These are phyloP conservation scores for Spathaspora girioi DNA, from an alignment of 805 yeast genomes.

Conservation along the genomic window DNA sequence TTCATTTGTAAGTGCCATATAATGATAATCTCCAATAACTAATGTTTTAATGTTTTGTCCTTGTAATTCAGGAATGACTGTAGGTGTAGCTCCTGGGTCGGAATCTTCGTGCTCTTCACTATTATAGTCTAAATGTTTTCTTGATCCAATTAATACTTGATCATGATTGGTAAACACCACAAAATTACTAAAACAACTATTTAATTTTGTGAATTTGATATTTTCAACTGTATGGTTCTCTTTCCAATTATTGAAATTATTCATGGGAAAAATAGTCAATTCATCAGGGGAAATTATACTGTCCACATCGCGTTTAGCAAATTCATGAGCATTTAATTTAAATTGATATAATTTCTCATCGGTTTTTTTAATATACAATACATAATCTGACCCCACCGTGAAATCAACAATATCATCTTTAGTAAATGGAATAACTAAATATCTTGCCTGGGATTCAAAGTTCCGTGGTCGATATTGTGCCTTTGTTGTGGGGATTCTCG, in stretches of 20 bases:
- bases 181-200: conserved; percentile 52
- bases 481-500: conserved; percentile 19
- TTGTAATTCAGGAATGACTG: conserved; percentile 7
- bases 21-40: conserved; percentile 72
- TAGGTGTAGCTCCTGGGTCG: conserved; percentile 6
- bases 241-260: conserved; percentile 22
- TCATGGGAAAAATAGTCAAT: not conserved
- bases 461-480: conserved; percentile 15
- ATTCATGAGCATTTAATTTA: conserved; percentile 20
- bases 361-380: conserved; percentile 44
- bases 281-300: not conserved
- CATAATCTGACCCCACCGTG: conserved; percentile 47
- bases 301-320: conserved; percentile 7
- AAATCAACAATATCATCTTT: conserved; percentile 47
- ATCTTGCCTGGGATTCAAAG: conserved; percentile 29
- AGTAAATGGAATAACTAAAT: conserved; percentile 39
- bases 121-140: conserved; percentile 1
- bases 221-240: conserved; percentile 13
- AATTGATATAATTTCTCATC: conserved; percentile 40
- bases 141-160: conserved; percentile 39
- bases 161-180: conserved; percentile 54
- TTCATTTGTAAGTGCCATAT: conserved; percentile 52
- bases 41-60: conserved; percentile 42
- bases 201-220: conserved; percentile 45
- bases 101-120: conserved; percentile 8